These are phyloP conservation scores for Euphorbia celastroides DNA, from an alignment of 441 rosid species.

Conservation along the genomic window DNA sequence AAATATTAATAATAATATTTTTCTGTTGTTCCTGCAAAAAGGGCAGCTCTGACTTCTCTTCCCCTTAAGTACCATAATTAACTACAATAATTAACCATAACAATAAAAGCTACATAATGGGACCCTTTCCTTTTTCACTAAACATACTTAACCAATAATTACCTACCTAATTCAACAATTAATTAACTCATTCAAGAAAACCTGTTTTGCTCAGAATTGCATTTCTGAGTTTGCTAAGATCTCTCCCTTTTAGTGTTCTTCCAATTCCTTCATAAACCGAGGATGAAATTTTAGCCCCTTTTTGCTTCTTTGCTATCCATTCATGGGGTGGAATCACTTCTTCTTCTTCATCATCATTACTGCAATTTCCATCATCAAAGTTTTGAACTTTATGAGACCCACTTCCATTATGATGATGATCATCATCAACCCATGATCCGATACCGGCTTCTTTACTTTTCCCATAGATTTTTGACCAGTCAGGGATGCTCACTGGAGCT, in stretches of 20 bases:
- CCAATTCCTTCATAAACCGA: constrained; percentile 93
- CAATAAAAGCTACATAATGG: too few species aligned
- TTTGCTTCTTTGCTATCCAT: constrained; percentile 81
- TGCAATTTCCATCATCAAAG: constrained; percentile 2
- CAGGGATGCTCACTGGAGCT: constrained; percentile 72
- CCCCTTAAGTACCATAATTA: too few species aligned
- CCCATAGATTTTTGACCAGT: constrained; percentile 77
- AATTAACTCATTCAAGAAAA: constrained; percentile 35
- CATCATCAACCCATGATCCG: constrained; percentile 24
- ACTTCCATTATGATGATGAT: constrained; percentile 5
- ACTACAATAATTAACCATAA: too few species aligned
- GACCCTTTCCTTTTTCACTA: too few species aligned
- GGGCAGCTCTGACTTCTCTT: too few species aligned
- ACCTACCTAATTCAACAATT: not conserved
- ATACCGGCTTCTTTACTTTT: constrained; percentile 22
- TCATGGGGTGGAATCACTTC: constrained; percentile 89
- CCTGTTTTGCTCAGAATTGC: constrained; percentile 91
- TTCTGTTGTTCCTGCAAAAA: too few species aligned
- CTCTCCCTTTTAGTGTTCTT: constrained; percentile 96
- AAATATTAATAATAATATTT: too few species aligned
- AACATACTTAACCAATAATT: too few species aligned
- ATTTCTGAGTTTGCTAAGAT: constrained; percentile 89
- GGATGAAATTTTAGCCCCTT: constrained; percentile 77
- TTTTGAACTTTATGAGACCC: constrained; percentile 9
- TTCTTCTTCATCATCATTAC: constrained; percentile 33